Base-by-base conservation (phyloP, 73 alveolate species). In the Symbiodinium pilosum region DNA sequence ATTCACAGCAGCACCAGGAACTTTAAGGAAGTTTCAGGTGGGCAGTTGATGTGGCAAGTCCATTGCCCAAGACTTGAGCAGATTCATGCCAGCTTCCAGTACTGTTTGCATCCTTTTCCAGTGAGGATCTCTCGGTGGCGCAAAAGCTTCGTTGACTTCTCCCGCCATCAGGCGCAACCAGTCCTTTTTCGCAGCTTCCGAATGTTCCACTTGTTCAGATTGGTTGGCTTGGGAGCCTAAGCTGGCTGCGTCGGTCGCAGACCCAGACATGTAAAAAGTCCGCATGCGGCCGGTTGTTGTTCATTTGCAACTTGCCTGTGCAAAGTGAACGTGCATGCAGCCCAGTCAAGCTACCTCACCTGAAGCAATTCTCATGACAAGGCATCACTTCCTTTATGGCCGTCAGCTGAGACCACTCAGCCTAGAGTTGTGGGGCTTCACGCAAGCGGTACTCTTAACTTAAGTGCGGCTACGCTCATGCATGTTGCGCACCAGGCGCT, bases 141-240 rank as follows among this genome's bases (percentile, higher is more conserved):
- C 42, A 34, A 85, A 56, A 52, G 94, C 69, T 87, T 87, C 64
- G 94, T 87, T 47, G 94, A 87, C 30, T 87, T 87, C 94, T 87
- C 94, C 43, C 94, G 94, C 30, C 94, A 87, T 42, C 84, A 43
- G 75, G 93, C 77, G 42, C 1, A 0, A 2, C 41, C 41, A 7
- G 28, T 16, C 36, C 40, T 42, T 21, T 42, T 30, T 14, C 34
- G 73, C 71, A 84, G 71, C 64, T 41, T 16, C 28, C n/a, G 4
- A 39, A 54, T 24, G 71, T 4, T 41, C 38, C 12, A 26, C 16
- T 64, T 32, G 39, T 42, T 3, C 85, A 87, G 94, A 59, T 87
- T 54, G 94, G 94, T 20, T 87, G 94, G 94, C 84, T 87, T 6
- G 94, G 94, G 39, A 87, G 94, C 77, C 42, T 87, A 43, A 87